Conservation (phyloP, 345 rosid species). For the Rhizophora mangle region DNA sequence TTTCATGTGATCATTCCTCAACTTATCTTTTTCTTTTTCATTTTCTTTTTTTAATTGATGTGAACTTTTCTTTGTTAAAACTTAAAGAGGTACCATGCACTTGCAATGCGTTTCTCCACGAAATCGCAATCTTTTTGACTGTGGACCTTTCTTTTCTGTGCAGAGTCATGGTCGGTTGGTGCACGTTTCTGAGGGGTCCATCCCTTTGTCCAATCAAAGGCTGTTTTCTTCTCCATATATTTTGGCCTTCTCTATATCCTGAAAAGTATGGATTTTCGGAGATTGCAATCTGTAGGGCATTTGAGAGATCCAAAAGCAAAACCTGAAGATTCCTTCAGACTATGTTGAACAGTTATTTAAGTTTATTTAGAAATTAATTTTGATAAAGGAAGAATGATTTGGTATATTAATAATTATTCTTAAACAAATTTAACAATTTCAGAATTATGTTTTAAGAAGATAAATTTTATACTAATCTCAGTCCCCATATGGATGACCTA, state of each 20-base stretch:
- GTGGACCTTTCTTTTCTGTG: slow-evolving; percentile 21
- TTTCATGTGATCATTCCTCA: slow-evolving; percentile 10
- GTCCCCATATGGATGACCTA: no score
- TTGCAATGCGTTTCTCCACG: slow-evolving; percentile 32
- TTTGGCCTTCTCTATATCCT: slow-evolving; percentile 8
- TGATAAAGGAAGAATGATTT: no score
- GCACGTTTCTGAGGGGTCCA: slow-evolving; percentile 12
- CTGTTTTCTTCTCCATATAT: slow-evolving; percentile 15
- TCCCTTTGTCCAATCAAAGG: slow-evolving; percentile 38
- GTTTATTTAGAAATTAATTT: no score
- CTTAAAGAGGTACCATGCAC: slow-evolving; percentile 17
- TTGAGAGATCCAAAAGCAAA: neutral
- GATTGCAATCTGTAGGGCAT: slow-evolving; percentile 25
- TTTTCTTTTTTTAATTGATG: slow-evolving; percentile 6
- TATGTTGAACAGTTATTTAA: no score
- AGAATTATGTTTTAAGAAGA: no score
- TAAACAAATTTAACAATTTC: no score
- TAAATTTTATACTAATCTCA: no score
- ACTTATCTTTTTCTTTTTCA: slow-evolving; percentile 14
- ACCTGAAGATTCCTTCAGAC: neutral
- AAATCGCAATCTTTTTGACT: slow-evolving; percentile 44
- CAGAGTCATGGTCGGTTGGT: slow-evolving; percentile 24
- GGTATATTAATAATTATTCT: no score
- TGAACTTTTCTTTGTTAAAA: neutral
- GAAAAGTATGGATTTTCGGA: slow-evolving; percentile 22